phyloP scores from a whole-genome alignment of 441 rosid species.

The Isatis lusitanica region DNA sequence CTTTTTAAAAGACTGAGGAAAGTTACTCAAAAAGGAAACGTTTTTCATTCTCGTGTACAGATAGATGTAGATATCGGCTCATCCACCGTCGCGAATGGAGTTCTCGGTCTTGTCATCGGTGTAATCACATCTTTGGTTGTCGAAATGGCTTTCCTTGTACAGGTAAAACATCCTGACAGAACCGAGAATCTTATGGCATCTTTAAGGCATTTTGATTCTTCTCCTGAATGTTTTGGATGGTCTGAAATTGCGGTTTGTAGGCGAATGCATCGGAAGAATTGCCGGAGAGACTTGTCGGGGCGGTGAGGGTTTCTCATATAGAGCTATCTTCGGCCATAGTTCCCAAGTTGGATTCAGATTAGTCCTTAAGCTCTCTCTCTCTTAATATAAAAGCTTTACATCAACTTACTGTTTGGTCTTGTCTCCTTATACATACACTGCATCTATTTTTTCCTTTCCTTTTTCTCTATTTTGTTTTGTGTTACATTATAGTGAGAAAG shows the following conservation, averaged over 20 bases:
- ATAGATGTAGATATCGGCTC: constrained; percentile 98
- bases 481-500: constrained; percentile 8
- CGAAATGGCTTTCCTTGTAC: constrained; percentile 99
- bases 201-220: neutral
- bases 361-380: constrained; percentile 8
- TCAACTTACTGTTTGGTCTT: constrained; percentile 1
- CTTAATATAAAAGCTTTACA: neutral
- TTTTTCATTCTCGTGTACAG: constrained; percentile 41
- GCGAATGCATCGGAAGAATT: constrained; percentile 86
- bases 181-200: neutral
- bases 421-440: neutral
- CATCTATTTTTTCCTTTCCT: neutral
- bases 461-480: neutral
- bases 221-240: constrained; percentile 14
- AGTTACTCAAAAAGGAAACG: constrained; percentile 13
- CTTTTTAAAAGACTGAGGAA: neutral
- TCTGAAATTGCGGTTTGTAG: constrained; percentile 37
- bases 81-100: constrained; percentile 98
- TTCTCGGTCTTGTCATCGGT: constrained; percentile 91
- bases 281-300: constrained; percentile 92
- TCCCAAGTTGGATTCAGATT: constrained; percentile 64
- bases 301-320: constrained; percentile 86
- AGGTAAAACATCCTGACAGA: constrained; percentile 48
- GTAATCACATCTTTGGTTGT: constrained; percentile 91
- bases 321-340: constrained; percentile 85